Evolutionary conservation across 306 rosid genomes (phyloP).

Genomic region (Rubus parviflorus): DNA sequence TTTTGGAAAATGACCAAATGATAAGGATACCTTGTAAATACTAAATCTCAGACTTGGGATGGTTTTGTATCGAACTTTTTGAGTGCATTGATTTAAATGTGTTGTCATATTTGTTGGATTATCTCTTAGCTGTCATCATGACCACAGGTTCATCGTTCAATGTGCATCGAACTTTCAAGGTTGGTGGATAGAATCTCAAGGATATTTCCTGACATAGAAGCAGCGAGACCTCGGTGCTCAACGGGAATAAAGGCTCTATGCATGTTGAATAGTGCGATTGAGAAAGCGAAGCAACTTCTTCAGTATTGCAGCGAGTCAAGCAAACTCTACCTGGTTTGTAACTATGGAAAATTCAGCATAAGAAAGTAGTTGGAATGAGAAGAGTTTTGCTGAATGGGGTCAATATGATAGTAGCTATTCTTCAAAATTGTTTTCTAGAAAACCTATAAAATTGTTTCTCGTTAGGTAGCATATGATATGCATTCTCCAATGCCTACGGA

Average conservation of each 20-base stretch:
- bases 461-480: neutral
- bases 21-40: neutral
- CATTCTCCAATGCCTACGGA: neutral
- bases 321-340: conserved; percentile 82
- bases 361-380: conserved; percentile 13
- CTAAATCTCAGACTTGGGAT: neutral
- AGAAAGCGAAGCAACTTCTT: conserved; percentile 58
- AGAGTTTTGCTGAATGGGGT: neutral
- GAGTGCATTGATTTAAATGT: conserved; percentile 21
- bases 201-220: conserved; percentile 71
- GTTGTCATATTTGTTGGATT: conserved; percentile 6
- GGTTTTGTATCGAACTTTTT: conserved; percentile 10
- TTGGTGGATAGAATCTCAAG: conserved; percentile 47
- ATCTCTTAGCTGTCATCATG: conserved; percentile 29
- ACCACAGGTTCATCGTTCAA: conserved; percentile 60
- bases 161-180: conserved; percentile 63
- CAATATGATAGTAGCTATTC: neutral
- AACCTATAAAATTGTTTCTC: neutral
- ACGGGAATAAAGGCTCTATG: conserved; percentile 68
- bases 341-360: conserved; percentile 21
- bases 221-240: conserved; percentile 70
- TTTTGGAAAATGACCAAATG: neutral
- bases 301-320: conserved; percentile 69
- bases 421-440: neutral
- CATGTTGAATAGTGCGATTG: conserved; percentile 44